Base-by-base conservation (phyloP, 345 rosid genomes). In the Erucastrum elatum region DNA sequence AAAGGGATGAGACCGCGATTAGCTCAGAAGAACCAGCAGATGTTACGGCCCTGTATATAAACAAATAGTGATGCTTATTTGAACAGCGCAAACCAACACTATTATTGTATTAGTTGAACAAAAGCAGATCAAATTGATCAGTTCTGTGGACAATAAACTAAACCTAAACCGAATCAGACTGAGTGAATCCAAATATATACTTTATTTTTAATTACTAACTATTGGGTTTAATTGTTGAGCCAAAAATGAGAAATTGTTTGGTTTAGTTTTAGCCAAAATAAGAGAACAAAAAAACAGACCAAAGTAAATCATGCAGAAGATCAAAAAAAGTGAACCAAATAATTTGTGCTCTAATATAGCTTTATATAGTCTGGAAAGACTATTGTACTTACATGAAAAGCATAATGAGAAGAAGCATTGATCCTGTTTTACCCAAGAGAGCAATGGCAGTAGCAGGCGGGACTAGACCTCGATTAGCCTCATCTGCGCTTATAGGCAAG, bases 391-490 rank as follows among this genome's bases (percentile, higher is more conserved):
- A 94, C 98, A 94, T 94, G 67, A 94, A 94, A 59, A 94, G 93
- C 98, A 94, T 94, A 6, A 92, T 94, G 25, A 94, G 93, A 37
- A 94, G 94, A 58, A 92, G 96, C 74, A 92, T 39, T 3, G 98
- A 92, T 75, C 98, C 98, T 35, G 88, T 82, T 86, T 91, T 92
- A 75, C 98, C 98, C 98, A 94, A 90, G 83, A 94, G 86, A 71
- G 97, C 98, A 80, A 87, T 88, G 60, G 96, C 97, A 34, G 98
- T 92, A 41, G 98, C 97, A 35, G 94, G 88, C 46, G 98, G 98
- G 75, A 94, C 94, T 7, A 94, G 86, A 68, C 98, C 98, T 15
- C 77, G 92, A 49, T 88, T 74, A 33, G 98, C 98, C 84, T 94
- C 97, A 21, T 77, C 87, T 6, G 60, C 77, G 3, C 90, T 83